Evolutionary conservation across 1,139 yeast species (phyloP).

Genomic region (Kluyveromyces sp.): DNA sequence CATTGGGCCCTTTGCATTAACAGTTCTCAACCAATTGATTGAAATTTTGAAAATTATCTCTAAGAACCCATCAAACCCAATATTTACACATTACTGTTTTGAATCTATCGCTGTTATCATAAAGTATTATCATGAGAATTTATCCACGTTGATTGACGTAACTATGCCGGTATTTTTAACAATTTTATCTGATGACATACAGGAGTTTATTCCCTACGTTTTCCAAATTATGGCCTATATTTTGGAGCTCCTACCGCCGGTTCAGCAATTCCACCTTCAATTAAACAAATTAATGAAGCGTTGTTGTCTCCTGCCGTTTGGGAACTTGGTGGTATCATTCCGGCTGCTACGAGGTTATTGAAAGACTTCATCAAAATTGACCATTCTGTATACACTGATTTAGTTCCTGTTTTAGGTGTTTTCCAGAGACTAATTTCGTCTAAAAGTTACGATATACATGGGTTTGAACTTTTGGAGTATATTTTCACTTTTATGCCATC

Average conservation of each 20-base stretch:
- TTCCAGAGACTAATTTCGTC: constrained; percentile 90
- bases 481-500: constrained; percentile 55
- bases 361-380: constrained; percentile 65
- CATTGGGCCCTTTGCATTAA: constrained; percentile 38
- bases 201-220: constrained; percentile 89
- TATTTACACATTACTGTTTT: constrained; percentile 82
- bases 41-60: constrained; percentile 63
- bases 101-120: constrained; percentile 78
- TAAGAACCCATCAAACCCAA: constrained; percentile 91
- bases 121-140: constrained; percentile 39
- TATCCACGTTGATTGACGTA: constrained; percentile 43
- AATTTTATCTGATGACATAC: constrained; percentile 75
- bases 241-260: constrained; percentile 54
- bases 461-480: constrained; percentile 74
- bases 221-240: constrained; percentile 81
- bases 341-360: constrained; percentile 79
- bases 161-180: constrained; percentile 61
- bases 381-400: constrained; percentile 41
- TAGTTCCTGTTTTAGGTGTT: constrained; percentile 87
- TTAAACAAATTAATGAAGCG: constrained; percentile 65
- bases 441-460: constrained; percentile 67
- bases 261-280: constrained; percentile 51
- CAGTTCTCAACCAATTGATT: constrained; percentile 55
- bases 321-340: constrained; percentile 90
- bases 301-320: constrained; percentile 81